A percentile compares a stretch with the other conserved stretches of the same genome.
phyloP scores from a whole-genome alignment of 2,329 filamentous ascomycete species.

The Chaetomium sp. region DNA sequence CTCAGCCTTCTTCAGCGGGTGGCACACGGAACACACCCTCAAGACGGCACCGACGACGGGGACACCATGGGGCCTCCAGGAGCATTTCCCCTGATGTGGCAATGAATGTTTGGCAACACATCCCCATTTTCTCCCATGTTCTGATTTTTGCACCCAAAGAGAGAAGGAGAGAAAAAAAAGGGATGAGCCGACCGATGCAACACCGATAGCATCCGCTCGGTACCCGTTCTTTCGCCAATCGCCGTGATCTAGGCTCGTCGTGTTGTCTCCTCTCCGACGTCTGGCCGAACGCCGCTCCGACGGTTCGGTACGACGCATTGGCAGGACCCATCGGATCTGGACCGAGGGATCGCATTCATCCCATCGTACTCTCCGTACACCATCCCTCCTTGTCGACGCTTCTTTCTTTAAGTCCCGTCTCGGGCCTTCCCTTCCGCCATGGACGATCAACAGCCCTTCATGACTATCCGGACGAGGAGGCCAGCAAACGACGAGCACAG shows the following conservation, averaged over 20 bases:
- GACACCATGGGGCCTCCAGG: background rate
- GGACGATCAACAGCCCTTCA: conserved; percentile 50
- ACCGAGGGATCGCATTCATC: background rate
- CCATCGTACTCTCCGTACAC: background rate
- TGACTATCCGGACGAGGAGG: conserved; percentile 55
- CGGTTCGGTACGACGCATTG: conserved; percentile 5
- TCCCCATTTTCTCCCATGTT: conserved; percentile 5
- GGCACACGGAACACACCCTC: conserved; percentile 7
- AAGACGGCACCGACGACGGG: conserved; percentile 11
- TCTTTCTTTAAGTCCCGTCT: conserved; percentile 13
- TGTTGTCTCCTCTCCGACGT: background rate
- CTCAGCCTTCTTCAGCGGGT: conserved; percentile 29
- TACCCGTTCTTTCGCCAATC: conserved; percentile 10
- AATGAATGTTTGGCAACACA: conserved; percentile 5
- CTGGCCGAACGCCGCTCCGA: conserved; percentile 7
- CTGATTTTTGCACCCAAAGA: conserved; percentile 8
- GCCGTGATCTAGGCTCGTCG: conserved; percentile 1
- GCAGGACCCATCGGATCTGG: background rate
- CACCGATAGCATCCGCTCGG: conserved; percentile 10
- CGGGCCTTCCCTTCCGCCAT: conserved; percentile 40
- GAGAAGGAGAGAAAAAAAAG: background rate
- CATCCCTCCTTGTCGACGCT: background rate
- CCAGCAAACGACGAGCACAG: conserved; percentile 48
- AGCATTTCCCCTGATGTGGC: conserved; percentile 7
- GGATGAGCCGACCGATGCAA: conserved; percentile 17